Base-by-base conservation (phyloP, 2,329 filamentous ascomycete genomes). In the Colletotrichum coccodes region DNA sequence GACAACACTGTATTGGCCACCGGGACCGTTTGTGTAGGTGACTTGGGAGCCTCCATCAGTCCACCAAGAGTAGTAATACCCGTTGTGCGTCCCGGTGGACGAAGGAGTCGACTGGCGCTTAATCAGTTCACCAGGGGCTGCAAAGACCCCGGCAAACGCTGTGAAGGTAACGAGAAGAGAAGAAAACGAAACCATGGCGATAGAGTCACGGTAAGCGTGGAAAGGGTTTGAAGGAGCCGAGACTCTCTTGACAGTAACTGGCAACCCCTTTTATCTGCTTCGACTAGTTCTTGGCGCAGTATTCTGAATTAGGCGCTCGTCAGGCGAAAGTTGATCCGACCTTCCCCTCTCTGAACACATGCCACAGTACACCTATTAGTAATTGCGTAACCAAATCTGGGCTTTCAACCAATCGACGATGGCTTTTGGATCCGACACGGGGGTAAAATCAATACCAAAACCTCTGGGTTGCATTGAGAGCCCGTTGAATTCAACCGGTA, bases 31-130 rank as follows among this genome's bases (percentile, higher is more conserved):
- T 61, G 73, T 83, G 75, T 78, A 79, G 34, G 77, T 81, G 11
- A 84, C 83, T 18, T 72, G 73, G 23, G 79, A 81, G 50, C 77
- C 81, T 1, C 80, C 82, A 49, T 86, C 82, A 53, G 82, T 83
- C 84, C 84, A 85, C 76, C 80, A 86, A 4, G 80, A 84, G 70
- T 83, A 86, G 73, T 81, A 86, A 73, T 80, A 85, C 11, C 84
- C 84, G 58, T 82, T 79, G 72, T 76, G 75, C 6, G 53, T 75
- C 7, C 79, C 79, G 0, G 74, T 75, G 32, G 73, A 72, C 71
- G 73, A 85, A 53, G 84, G 78, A 1, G 79, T 81, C 12, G 70
- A 70, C 32, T 69, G 65, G 2, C 65, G 60, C 18, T 61, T 63
- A 40, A 54, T 40, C 21, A 70, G 5, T n/a, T 64, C 58, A n/a